A percentile compares a stretch with the other conserved stretches of the same genome.
Conservation (phyloP, 108 stramenopile species). For the Mayamaea pseudoterrestris region DNA sequence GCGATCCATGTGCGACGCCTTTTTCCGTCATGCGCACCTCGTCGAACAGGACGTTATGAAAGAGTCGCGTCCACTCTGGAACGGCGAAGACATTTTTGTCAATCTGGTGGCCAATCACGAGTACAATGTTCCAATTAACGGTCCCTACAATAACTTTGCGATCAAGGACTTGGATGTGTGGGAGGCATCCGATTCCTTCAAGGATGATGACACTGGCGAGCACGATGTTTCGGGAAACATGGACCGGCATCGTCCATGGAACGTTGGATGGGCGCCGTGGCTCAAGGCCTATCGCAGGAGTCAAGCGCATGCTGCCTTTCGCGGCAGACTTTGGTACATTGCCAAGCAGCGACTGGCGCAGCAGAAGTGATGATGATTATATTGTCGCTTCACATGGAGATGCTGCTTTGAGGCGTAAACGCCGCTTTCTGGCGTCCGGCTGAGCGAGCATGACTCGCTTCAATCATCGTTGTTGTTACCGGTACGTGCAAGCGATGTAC, state of each 20-base stretch:
- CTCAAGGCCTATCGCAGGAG: slow-evolving; percentile 11
- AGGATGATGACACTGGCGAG: slow-evolving; percentile 22
- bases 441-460: too few relatives aligned
- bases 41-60: slow-evolving; percentile 17
- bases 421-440: too few relatives aligned
- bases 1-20: slow-evolving; percentile 16
- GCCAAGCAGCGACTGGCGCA: slow-evolving; percentile 19
- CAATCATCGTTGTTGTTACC: too few relatives aligned
- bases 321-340: slow-evolving; percentile 19
- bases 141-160: slow-evolving; percentile 18
- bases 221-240: slow-evolving; percentile 25
- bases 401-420: too few relatives aligned
- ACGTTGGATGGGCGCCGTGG: slow-evolving; percentile 16
- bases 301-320: slow-evolving; percentile 25
- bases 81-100: slow-evolving; percentile 41
- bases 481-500: too few relatives aligned
- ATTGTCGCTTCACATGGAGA: too few relatives aligned
- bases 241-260: slow-evolving; percentile 16
- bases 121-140: slow-evolving; percentile 6
- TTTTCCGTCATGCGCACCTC: slow-evolving; percentile 24
- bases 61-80: slow-evolving; percentile 31
- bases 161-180: slow-evolving; percentile 26
- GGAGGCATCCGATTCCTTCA: slow-evolving; percentile 16
- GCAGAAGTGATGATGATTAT: too few relatives aligned
- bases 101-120: slow-evolving; percentile 31